Conservation (phyloP, 148 eudicot species). For the Talinum fruticosum region DNA sequence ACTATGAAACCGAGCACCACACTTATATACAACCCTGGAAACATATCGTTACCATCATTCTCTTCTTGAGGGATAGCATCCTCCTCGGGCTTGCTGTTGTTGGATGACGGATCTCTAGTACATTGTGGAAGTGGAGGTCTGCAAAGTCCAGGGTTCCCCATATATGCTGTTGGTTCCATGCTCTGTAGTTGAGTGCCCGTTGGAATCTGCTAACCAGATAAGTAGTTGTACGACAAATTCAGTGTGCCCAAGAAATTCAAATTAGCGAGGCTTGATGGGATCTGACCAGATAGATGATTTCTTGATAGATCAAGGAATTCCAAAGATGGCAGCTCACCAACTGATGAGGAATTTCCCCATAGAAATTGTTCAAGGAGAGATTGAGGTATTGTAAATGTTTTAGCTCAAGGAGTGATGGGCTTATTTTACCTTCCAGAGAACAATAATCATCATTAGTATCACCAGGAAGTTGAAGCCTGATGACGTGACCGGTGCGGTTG, state of each 20-base stretch:
- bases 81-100: not conserved
- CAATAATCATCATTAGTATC: not conserved
- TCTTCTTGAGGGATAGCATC: not conserved
- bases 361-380: not conserved
- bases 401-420: constrained; percentile 10
- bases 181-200: not conserved
- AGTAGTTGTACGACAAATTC: not conserved
- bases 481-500: constrained; percentile 11
- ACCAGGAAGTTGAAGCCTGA: not conserved
- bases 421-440: constrained; percentile 13
- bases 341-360: constrained; percentile 11
- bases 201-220: constrained; percentile 1
- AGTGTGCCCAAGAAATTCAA: not conserved
- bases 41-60: not conserved
- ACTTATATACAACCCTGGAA: not conserved
- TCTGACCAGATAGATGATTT: not conserved
- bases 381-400: constrained; percentile 16
- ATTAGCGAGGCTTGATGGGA: not conserved
- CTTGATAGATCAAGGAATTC: constrained; percentile 5
- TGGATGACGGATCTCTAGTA: not conserved
- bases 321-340: not conserved
- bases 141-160: constrained; percentile 7
- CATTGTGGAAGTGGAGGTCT: not conserved
- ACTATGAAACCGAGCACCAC: not conserved
- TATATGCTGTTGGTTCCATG: not conserved